Percentiles rank a stretch among this genome's conserved stretches.
These are phyloP conservation scores for Micractinium conductrix DNA, from an alignment of 139 green algal genomes.

Conservation along the genomic window DNA sequence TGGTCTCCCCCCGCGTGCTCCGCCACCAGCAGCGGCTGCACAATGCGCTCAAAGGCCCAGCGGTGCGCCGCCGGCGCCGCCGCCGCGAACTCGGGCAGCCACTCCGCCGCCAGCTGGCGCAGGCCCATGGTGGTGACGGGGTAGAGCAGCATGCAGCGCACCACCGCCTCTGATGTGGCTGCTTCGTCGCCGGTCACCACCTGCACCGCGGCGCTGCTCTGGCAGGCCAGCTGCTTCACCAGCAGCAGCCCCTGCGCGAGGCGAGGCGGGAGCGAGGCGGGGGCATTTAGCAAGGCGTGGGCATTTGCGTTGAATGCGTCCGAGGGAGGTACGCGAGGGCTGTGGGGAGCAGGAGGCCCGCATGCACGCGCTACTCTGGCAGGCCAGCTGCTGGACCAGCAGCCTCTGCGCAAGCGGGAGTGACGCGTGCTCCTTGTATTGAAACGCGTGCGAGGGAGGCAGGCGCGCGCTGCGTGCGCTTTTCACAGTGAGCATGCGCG, in stretches of 20 bases:
- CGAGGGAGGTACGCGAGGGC: no score
- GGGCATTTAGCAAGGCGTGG: no score
- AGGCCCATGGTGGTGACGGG: background rate
- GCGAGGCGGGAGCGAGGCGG: no score
- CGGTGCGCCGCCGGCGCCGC: conserved; percentile 1
- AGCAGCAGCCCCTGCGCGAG: conserved; percentile 37
- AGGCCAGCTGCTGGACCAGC: no score
- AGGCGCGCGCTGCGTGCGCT: no score
- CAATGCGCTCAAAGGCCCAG: conserved; percentile 29
- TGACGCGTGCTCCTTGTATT: no score
- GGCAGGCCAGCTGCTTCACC: conserved; percentile 22
- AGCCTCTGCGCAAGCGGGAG: no score
- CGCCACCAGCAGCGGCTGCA: conserved; percentile 35
- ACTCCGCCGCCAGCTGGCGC: conserved; percentile 6
- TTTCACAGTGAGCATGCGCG: no score
- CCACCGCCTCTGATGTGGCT: conserved; percentile 14
- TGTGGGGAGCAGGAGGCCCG: no score
- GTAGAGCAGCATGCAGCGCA: conserved; percentile 28
- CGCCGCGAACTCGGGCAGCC: conserved; percentile 13
- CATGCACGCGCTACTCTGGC: no score
- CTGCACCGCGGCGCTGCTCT: conserved; percentile 12
- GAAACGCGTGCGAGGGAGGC: no score
- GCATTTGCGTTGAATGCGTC: no score
- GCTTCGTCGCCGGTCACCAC: background rate
- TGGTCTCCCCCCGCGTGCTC: background rate